Conservation (phyloP, 2,329 filamentous ascomycete species). For the Aspergillus udagawae region DNA sequence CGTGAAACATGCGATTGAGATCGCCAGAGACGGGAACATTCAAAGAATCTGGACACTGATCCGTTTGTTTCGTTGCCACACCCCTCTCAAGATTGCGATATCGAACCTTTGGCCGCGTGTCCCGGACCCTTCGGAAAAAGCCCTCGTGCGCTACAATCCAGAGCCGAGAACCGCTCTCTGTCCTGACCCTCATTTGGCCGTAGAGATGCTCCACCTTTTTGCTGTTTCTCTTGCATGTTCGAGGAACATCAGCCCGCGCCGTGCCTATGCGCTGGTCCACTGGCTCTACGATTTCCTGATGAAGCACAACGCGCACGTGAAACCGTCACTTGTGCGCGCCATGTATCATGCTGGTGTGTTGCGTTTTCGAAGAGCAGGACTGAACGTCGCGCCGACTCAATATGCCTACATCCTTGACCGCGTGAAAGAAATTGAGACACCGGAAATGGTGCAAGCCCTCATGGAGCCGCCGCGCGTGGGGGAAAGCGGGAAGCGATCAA, state of each 20-base stretch:
- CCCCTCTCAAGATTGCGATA: slow-evolving; percentile 35
- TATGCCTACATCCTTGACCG: slow-evolving; percentile 44
- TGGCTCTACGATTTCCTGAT: slow-evolving; percentile 46
- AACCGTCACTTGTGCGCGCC: slow-evolving; percentile 43
- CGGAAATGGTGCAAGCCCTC: slow-evolving; percentile 34
- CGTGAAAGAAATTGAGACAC: slow-evolving; percentile 42
- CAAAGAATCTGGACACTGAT: slow-evolving; percentile 26
- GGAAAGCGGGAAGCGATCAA: background rate
- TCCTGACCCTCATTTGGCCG: slow-evolving; percentile 33
- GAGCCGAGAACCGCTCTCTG: slow-evolving; percentile 15
- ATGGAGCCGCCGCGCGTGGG: slow-evolving; percentile 17
- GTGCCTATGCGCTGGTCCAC: slow-evolving; percentile 44
- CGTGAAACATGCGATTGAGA: slow-evolving; percentile 25
- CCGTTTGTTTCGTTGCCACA: slow-evolving; percentile 34
- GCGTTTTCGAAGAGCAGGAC: slow-evolving; percentile 37
- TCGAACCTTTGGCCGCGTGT: slow-evolving; percentile 27
- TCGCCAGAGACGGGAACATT: slow-evolving; percentile 28
- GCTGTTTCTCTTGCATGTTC: slow-evolving; percentile 43
- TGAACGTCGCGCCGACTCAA: slow-evolving; percentile 29
- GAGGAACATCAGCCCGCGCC: slow-evolving; percentile 32
- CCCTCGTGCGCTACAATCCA: slow-evolving; percentile 23
- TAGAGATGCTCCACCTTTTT: slow-evolving; percentile 43
- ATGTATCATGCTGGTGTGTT: slow-evolving; percentile 49
- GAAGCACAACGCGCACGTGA: slow-evolving; percentile 40
- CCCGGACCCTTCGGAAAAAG: slow-evolving; percentile 21